phyloP scores from a whole-genome alignment of 805 yeast species.

The Suhomyces xylopsoci region DNA sequence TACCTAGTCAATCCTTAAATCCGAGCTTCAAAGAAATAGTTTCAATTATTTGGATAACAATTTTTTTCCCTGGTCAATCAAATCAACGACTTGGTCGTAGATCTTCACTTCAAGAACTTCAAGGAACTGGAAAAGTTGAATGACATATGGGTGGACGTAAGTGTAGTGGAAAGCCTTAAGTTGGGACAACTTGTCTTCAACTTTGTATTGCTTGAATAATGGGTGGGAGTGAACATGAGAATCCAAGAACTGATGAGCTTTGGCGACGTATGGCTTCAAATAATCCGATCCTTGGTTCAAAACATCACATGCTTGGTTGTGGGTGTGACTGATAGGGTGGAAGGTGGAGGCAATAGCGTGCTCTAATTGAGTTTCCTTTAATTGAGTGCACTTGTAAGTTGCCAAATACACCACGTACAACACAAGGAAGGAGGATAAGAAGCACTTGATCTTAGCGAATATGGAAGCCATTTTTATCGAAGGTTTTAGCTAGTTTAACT shows the following conservation, averaged over 20 bases:
- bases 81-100: conserved; percentile 20
- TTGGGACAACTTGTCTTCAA: conserved; percentile 23
- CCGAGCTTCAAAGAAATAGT: conserved; percentile 19
- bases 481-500: not conserved
- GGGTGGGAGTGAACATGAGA: conserved; percentile 36
- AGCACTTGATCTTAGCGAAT: conserved; percentile 18
- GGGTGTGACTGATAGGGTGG: conserved; percentile 39
- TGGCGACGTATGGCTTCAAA: conserved; percentile 29
- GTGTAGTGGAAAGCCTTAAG: conserved; percentile 20
- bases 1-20: conserved; percentile 23
- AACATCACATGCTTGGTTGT: conserved; percentile 32
- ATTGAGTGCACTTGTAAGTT: conserved; percentile 37
- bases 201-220: conserved; percentile 30
- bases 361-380: conserved; percentile 27
- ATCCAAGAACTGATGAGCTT: conserved; percentile 30
- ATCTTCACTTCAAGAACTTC: conserved; percentile 34
- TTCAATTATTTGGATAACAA: conserved; percentile 14
- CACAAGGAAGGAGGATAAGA: conserved; percentile 22
- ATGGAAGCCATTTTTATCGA: conserved; percentile 1
- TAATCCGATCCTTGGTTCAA: conserved; percentile 27
- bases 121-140: conserved; percentile 30
- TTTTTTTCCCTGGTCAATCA: conserved; percentile 17
- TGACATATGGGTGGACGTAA: conserved; percentile 29
- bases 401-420: conserved; percentile 37
- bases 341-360: conserved; percentile 28